phyloP scores from a whole-genome alignment of 495 filamentous ascomycete genomes.

The Penicillium turbatum region DNA sequence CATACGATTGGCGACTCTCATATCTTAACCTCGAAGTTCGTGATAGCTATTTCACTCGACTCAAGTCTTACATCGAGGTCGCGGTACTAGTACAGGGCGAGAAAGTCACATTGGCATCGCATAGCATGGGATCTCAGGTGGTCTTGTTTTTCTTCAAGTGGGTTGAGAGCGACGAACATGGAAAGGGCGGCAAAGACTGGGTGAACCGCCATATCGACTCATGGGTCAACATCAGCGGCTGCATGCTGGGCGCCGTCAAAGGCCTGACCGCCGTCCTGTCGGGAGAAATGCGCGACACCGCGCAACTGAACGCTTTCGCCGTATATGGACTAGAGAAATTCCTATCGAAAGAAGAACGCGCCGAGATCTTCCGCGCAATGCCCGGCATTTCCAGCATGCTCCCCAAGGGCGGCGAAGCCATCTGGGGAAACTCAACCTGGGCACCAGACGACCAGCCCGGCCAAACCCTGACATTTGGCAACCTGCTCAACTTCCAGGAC shows the following conservation, averaged over 20 bases:
- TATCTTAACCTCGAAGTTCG: conserved; percentile 83
- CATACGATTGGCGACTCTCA: conserved; percentile 97
- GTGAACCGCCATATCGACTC: conserved; percentile 85
- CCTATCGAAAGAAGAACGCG: conserved; percentile 79
- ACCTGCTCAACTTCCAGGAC: conserved; percentile 80
- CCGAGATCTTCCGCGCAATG: conserved; percentile 94
- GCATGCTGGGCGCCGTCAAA: conserved; percentile 94
- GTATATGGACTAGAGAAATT: conserved; percentile 98
- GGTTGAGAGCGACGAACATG: conserved; percentile 77
- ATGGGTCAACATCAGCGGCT: conserved; percentile 97
- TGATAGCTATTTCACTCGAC: conserved; percentile 86
- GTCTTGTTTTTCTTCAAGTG: conserved; percentile 97
- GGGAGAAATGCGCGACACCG: conserved; percentile 97
- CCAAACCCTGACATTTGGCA: conserved; percentile 69
- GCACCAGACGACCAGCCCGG: conserved; percentile 82
- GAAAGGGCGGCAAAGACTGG: conserved; percentile 80
- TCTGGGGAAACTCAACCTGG: conserved; percentile 89
- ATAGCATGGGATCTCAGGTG: conserved; percentile 97
- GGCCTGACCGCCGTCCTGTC: conserved; percentile 86
- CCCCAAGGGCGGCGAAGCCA: conserved; percentile 87
- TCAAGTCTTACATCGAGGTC: conserved; percentile 87
- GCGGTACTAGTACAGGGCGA: conserved; percentile 61
- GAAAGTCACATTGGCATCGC: conserved; percentile 84
- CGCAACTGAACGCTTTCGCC: conserved; percentile 94
- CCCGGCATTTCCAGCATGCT: conserved; percentile 95